Base-by-base conservation (phyloP, 2,329 filamentous ascomycete genomes). In the Alternaria angustiovoidea region DNA sequence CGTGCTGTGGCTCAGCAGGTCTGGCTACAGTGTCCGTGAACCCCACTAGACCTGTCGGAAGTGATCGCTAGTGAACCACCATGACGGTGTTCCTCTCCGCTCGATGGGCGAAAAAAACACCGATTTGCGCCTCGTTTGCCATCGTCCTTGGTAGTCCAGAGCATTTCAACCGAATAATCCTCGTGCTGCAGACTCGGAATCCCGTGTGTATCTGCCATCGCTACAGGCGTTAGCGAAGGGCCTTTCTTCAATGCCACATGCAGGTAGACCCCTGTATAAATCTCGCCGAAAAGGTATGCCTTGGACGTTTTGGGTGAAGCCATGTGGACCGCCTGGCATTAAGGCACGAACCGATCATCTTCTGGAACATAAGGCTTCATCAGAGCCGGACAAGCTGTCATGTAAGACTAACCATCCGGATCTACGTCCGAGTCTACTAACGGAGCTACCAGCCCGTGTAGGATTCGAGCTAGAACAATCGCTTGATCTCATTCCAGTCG, bases 351-450 rank as follows among this genome's bases (percentile, higher is more conserved):
- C 56, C 55, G 60, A 59, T 64, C 62, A 56, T 52, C 56, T 63
- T 63, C 60, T 67, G 59, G 63, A 69, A 57, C 62, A 43, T 60
- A 57, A 58, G 63, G 49, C 62, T 51, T 65, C 52, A 54, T 60
- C 52, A 66, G 52, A 63, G 55, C 66, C 59, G 57, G 63, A 56
- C 38, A 58, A 61, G 51, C 48, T 61, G 59, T 59, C 39, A 58
- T 54, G 52, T 51, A 58, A 49, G 51, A 60, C 68, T 68, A 64
- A 53, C 51, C 66, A 52, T 59, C 65, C 67, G 74, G 73, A 76
- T 75, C 68, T 69, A 59, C 67, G 67, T 69, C 71, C 72, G 72
- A 72, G 46, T 51, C 52, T 51, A 39, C 62, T 61, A 68, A 65
- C 65, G 64, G 67, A 66, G 57, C 57, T 59, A 60, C 64, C 53